phyloP scores from a whole-genome alignment of 495 filamentous ascomycete genomes.

The Tuber aestivum region DNA sequence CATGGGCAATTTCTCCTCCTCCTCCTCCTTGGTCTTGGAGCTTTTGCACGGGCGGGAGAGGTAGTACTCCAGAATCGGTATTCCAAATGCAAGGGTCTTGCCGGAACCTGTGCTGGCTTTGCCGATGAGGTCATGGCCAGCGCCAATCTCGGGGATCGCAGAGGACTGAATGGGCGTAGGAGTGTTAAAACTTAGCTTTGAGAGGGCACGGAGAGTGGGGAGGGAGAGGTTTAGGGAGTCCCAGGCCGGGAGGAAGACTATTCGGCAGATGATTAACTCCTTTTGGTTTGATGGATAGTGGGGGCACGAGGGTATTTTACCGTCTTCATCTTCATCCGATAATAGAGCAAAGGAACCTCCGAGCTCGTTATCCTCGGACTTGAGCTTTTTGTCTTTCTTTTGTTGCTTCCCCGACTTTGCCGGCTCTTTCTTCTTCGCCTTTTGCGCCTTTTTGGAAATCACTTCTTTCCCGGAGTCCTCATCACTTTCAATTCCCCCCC shows the following conservation, averaged over 20 bases:
- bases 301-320: slow-evolving; percentile 9
- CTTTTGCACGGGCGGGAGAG: slow-evolving; percentile 37
- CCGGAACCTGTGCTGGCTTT: slow-evolving; percentile 79
- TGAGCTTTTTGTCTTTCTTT: slow-evolving; percentile 40
- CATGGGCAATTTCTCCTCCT: slow-evolving; percentile 53
- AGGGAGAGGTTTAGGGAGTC: slow-evolving; percentile 61
- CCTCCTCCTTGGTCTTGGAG: slow-evolving; percentile 26
- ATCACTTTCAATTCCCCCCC: slow-evolving; percentile 52
- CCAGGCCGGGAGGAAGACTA: slow-evolving; percentile 69
- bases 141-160: slow-evolving; percentile 70
- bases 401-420: slow-evolving; percentile 15
- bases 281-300: slow-evolving; percentile 2
- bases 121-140: slow-evolving; percentile 69
- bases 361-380: slow-evolving; percentile 37
- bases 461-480: slow-evolving; percentile 33
- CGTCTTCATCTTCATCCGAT: slow-evolving; percentile 45
- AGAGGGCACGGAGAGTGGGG: slow-evolving; percentile 62
- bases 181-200: slow-evolving; percentile 67
- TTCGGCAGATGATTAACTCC: slow-evolving; percentile 9
- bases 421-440: slow-evolving; percentile 47
- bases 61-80: slow-evolving; percentile 68
- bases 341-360: slow-evolving; percentile 29
- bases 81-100: slow-evolving; percentile 76
- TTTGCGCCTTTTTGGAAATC: slow-evolving; percentile 44
- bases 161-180: slow-evolving; percentile 73